Base-by-base conservation (phyloP, 2,329 filamentous ascomycete species). In the Amauroascus verrucosus region DNA sequence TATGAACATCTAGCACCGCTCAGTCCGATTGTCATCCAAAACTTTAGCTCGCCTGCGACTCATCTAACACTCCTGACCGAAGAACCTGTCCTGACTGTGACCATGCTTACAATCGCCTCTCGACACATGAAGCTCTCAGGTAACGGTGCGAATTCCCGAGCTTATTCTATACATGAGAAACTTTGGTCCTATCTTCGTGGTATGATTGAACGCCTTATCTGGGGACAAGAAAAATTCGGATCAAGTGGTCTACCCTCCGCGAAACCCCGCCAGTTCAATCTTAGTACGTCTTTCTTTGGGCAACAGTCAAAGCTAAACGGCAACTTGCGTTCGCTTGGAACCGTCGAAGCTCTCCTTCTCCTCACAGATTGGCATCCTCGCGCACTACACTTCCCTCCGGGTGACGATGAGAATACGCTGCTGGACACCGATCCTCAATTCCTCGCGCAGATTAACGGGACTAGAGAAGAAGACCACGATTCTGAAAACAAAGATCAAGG, bases 361-460 rank as follows among this genome's bases (percentile, higher is more conserved):
- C 75, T 98, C 43, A 97, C 91, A 1, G 93, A 98, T 65, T 98
- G 93, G 91, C 91, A 97, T 67, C 93, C 93, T 3, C 82, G 91
- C 5, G 90, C 90, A 14, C 77, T 98, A 56, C 91, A 97, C 67
- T 98, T 97, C 63, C 93, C 93, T 2, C 81, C 82, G 0, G 79
- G 80, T 44, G 80, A 83, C 54, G 81, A 83, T 57, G 82, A 83
- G 56, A 80, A 82, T 51, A 78, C 82, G 32, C 73, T 84, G 38
- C 72, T 84, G 57, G 72, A 79, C 2, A 85, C 87, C 0, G 84
- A 87, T 16, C 86, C 93, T 47, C 85, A 87, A 66, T 71, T 85
- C 5, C 78, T 85, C 66, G 74, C 84, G 16, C 80, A 84, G 3
- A 75, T 75, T 37, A 80, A 80, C 48, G 77, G 82, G 24, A 71